Base-by-base conservation (phyloP, 2,329 filamentous ascomycete species). In the Trichoderma arundinaceum region DNA sequence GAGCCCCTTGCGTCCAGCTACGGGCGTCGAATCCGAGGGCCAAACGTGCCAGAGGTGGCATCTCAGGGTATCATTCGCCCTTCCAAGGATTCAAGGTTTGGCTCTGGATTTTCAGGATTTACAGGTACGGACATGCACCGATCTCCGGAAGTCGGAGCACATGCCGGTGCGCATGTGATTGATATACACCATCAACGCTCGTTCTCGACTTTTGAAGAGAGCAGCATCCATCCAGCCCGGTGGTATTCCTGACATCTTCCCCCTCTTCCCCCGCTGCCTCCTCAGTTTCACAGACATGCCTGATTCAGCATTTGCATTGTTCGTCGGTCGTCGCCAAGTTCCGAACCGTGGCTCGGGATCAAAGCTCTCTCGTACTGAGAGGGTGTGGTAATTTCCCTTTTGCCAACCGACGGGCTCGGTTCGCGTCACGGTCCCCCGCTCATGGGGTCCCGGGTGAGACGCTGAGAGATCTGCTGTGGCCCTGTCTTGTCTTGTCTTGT, bases 1-100 rank as follows among this genome's bases (percentile, higher is more conserved):
- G 44, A 60, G 43, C n/a, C 56, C 56, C 56, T 59, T 59, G 33
- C 56, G 17, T 59, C 33, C 43, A 59, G 56, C 56, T 56, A 39
- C 52, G n/a, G 52, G 35, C 35, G 38, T 17, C 1, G 4, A 7
- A 28, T 12, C 52, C 52, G 35, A 41, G 52, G 22, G 13, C 49
- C 13, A 44, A 57, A 44, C 28, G 53, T 56, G 53, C 43, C 17
- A 28, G n/a, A 44, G 56, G 56, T 59, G 48, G 17, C 43, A 48
- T 48, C 39, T 12, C 22, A 7, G 43, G 43, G 32, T 38, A n/a
- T n/a, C n/a, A n/a, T n/a, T n/a, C n/a, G n/a, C n/a, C n/a, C n/a
- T n/a, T n/a, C n/a, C n/a, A n/a, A 33, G 28, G 7, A 49, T 59
- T 48, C 17, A 33, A 22, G 35, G 10, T 41, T 54, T n/a, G 39